Conservation (phyloP, 345 rosid species). For the thale cress (Arabidopsis thaliana) region TAIR10.1 NC_003075.7:13029001-13029500, state of each 20-base stretch:
- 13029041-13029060: background rate
- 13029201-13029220: background rate
- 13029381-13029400: slow-evolving; percentile 94
- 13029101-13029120: slow-evolving; percentile 1
- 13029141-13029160: slow-evolving; percentile 47
- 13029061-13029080: background rate
- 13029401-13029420: slow-evolving; percentile 89
- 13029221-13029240: slow-evolving; percentile 12
- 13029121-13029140: slow-evolving; percentile 47
- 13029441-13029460: slow-evolving; percentile 79
- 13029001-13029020: slow-evolving; percentile 26
- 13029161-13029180: slow-evolving; percentile 50
- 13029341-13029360: slow-evolving; percentile 74
- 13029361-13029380: slow-evolving; percentile 93
- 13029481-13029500: slow-evolving; percentile 90
- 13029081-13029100: background rate
- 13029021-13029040: background rate
- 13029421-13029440: slow-evolving; percentile 83
- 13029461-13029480: slow-evolving; percentile 82
- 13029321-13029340: slow-evolving; percentile 8
- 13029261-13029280: background rate
- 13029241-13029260: slow-evolving; percentile 8
- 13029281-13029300: background rate
- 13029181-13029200: slow-evolving; percentile 15
- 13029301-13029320: background rate